These are phyloP conservation scores for Yamadazyma laniorum DNA, from an alignment of 805 yeast genomes.

Conservation along the genomic window DNA sequence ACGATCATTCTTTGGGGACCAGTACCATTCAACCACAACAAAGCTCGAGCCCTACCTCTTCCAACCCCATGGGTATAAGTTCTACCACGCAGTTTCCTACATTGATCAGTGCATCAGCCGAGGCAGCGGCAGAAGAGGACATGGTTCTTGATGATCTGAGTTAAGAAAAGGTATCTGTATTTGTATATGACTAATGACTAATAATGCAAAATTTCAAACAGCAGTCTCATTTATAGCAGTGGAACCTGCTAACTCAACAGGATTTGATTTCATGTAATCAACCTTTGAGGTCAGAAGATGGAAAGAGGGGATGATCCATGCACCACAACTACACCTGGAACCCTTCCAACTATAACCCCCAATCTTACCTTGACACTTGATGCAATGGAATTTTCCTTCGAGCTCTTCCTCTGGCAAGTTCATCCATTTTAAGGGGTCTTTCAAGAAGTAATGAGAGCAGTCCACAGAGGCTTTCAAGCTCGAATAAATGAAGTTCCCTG, in stretches of 20 bases:
- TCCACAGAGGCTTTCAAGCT: constrained; percentile 52
- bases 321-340: constrained; percentile 88
- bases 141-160: constrained; percentile 42
- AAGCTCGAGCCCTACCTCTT: background rate
- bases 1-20: constrained; percentile 30
- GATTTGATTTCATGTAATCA: constrained; percentile 45
- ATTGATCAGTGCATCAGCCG: background rate
- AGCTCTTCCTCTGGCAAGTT: constrained; percentile 58
- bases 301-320: constrained; percentile 92
- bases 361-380: constrained; percentile 73
- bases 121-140: constrained; percentile 23
- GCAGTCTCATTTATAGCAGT: too few relatives aligned
- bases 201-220: too few relatives aligned
- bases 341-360: constrained; percentile 97
- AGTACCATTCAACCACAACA: constrained; percentile 12
- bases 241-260: too few relatives aligned
- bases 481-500: constrained; percentile 59
- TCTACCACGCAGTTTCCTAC: background rate
- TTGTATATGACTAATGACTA: too few relatives aligned
- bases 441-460: constrained; percentile 80
- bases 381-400: constrained; percentile 82
- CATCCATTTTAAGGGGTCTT: constrained; percentile 94
- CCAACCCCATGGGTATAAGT: too few relatives aligned
- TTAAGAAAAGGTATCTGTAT: too few relatives aligned
- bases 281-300: constrained; percentile 79